Base-by-base conservation (phyloP, 345 rosid species). In the Limnanthes douglasii region DNA sequence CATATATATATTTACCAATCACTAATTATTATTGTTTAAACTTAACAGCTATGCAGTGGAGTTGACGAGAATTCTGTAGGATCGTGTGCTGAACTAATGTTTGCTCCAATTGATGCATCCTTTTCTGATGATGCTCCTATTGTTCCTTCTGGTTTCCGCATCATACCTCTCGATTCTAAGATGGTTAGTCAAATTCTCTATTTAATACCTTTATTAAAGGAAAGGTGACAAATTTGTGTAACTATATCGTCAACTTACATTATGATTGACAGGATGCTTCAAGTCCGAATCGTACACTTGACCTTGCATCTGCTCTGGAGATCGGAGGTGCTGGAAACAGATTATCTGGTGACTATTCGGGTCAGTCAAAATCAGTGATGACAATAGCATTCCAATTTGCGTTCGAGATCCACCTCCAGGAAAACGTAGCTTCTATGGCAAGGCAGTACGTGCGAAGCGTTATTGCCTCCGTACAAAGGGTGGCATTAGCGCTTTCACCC, bases 31-130 rank as follows among this genome's bases (percentile, higher is more conserved):
- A 20, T 40, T 27, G 5, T 21, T 21, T 17, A 29, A 4, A 33
- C 48, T 40, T 46, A 39, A 18, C 65, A 88, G 97, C 83, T 88
- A 31, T 88, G 97, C 35, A 78, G 83, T 51, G 97, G 97, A 15
- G 79, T 88, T 51, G 95, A 83, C 36, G 95, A 88, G 58, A 83
- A 83, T 40, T 77, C 95, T 12, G 44, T 68, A 25, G 95, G 93
- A 23, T 66, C 78, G 13, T 73, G 80, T 35, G 83, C 88, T 4
- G 97, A 86, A 50, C 86, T 86, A 33, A 66, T 86, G 34, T 83
- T 88, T 68, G 93, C 93, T 50, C 97, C 97, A 3, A 88, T 88
- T 6, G 97, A 88, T 43, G 95, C 97, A 14, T 83, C 97, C 20
- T 78, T 88, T 54, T 82, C 93, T 10, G 97, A 88, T 24, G 95